phyloP scores from a whole-genome alignment of 257 asterid species.

The Lithospermum erythrorhizon region DNA sequence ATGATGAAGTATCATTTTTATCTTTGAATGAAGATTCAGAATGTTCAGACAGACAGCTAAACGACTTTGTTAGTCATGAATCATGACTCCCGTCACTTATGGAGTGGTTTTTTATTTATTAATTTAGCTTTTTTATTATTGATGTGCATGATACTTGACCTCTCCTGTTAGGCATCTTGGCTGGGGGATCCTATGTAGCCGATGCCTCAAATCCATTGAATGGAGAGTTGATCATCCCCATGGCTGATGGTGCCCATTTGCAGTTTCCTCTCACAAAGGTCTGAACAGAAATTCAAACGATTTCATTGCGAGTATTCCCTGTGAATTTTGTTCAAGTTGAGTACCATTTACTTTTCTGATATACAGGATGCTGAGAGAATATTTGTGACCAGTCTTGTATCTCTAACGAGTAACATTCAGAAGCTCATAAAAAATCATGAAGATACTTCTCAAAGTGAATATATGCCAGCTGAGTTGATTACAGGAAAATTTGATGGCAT shows the following conservation, averaged over 20 bases:
- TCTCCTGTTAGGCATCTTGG: conserved; percentile 58
- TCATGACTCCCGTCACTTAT: conserved; percentile 9
- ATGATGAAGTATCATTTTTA: conserved; percentile 49
- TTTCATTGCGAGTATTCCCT: not conserved
- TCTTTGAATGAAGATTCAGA: conserved; percentile 51
- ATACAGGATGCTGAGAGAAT: conserved; percentile 71
- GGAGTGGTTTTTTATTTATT: not conserved
- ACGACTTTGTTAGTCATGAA: conserved; percentile 61
- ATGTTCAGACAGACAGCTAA: conserved; percentile 62
- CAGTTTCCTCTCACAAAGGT: conserved; percentile 81
- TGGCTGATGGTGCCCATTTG: conserved; percentile 44
- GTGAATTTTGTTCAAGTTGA: not conserved
- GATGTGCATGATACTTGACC: conserved; percentile 11
- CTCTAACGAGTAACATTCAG: conserved; percentile 39
- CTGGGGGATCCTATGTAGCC: conserved; percentile 79
- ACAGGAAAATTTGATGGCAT: conserved; percentile 80
- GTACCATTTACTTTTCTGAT: conserved; percentile 7
- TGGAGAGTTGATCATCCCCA: conserved; percentile 62
- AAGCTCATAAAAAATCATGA: conserved; percentile 48
- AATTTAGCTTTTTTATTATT: conserved; percentile 1
- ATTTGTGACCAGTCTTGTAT: conserved; percentile 44
- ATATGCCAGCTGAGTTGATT: conserved; percentile 52
- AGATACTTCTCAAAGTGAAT: conserved; percentile 38
- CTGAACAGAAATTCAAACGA: conserved; percentile 6
- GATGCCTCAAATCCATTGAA: conserved; percentile 33